These are phyloP conservation scores for Ganoderma lingzhi DNA, from an alignment of 1,284 basidiomycete species.

Conservation along the genomic window DNA sequence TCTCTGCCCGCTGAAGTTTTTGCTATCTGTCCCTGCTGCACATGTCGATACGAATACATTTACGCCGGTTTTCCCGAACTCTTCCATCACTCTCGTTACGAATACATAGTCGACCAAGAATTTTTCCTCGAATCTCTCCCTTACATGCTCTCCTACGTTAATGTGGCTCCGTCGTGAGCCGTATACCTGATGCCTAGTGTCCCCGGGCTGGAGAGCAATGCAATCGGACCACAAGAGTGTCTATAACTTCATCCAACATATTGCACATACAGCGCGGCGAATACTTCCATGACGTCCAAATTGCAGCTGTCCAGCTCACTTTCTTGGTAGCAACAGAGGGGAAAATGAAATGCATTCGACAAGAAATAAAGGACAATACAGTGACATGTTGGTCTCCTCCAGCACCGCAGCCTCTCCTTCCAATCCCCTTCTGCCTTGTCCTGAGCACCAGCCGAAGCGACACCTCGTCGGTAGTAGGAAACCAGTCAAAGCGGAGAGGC, in stretches of 20 bases:
- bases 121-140: background rate
- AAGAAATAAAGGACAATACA: background rate
- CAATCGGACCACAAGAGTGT: background rate
- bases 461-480: conserved; percentile 57
- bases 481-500: conserved; percentile 52
- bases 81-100: background rate
- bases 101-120: background rate
- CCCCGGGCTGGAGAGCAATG: background rate
- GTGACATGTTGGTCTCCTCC: conserved; percentile 31
- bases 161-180: background rate
- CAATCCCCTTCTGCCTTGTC: conserved; percentile 38
- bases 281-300: too few relatives aligned
- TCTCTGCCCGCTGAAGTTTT: background rate
- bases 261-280: too few relatives aligned
- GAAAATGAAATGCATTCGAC: background rate
- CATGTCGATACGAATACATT: background rate
- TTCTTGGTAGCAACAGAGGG: background rate
- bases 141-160: background rate
- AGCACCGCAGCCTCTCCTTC: conserved; percentile 30
- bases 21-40: conserved; percentile 1
- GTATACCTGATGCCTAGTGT: background rate
- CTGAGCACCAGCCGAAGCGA: conserved; percentile 59
- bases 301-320: too few relatives aligned
- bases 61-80: background rate
- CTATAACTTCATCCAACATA: too few relatives aligned